Evolutionary conservation across 2,329 filamentous ascomycete genomes (phyloP), one percentile per base, ranked within the genome.

Genomic region (Aspergillus ruber): DNA sequence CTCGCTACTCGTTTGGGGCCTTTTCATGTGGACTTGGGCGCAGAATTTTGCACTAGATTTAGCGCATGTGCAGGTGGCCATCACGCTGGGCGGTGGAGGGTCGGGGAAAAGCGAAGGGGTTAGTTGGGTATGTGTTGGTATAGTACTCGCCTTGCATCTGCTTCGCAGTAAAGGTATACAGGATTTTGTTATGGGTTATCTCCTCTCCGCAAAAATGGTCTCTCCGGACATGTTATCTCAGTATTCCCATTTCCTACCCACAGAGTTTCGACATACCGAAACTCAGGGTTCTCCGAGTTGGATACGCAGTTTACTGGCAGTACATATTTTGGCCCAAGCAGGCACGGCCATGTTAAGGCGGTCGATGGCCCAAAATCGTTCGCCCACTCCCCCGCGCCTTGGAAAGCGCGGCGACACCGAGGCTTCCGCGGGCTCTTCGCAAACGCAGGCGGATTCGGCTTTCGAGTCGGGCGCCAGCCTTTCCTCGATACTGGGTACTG

Each of bases 11-110:
- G 76, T 93, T 53, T 96, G 90, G 88, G 69, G 68, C 33, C 76
- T 95, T 42, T 87, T 93, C 57, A 78, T 95, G 52, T 94, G 87
- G 87, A 83, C 84, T 27, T 88, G 89, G 49, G 81, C 91, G 53
- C 90, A 95, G 65, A 88, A 88, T 63, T 85, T 94, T 62, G 85
- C 91, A 49, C 77, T 96, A 57, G 90, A 96, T 65, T 79, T 95
- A 45, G 89, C 90, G 50, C 91, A 96, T 69, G 88, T 91, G 49
- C 89, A 95, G 63, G 94, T 96, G 62, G 90, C 90, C 49, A 83
- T 95, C 49, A 94, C 90, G 0, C 74, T 96, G 9, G 90, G 90
- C 52, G 90, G 90, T 50, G 89, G 89, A 50, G 85, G 70, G 46
- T 70, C 70, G 10, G 72, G 71, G 8, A 74, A 74, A 56, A 74